These are phyloP conservation scores for Glebionis coronaria DNA, from an alignment of 129 eudicot genomes.

Conservation along the genomic window DNA sequence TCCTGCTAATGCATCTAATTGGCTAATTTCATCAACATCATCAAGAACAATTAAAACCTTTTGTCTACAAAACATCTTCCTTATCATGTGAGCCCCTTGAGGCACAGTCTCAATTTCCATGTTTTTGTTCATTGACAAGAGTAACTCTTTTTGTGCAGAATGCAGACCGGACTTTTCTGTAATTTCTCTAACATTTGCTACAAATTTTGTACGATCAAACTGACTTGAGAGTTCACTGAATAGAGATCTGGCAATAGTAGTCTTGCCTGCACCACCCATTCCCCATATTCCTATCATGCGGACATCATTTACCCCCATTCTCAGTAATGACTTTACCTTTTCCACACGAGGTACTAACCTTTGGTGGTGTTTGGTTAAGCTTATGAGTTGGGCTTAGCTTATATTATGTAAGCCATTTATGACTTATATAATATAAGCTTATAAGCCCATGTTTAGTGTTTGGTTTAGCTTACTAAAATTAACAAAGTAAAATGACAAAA, in stretches of 20 bases:
- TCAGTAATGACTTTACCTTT: constrained; percentile 23
- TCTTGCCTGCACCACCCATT: constrained; percentile 30
- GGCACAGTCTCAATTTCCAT: neutral
- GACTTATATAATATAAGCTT: no score
- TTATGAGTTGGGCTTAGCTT: no score
- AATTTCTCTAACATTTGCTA: constrained; percentile 14
- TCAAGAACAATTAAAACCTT: constrained; percentile 31
- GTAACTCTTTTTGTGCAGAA: constrained; percentile 13
- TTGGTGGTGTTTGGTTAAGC: no score
- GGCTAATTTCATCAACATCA: constrained; percentile 24
- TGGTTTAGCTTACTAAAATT: no score
- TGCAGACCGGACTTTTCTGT: constrained; percentile 16
- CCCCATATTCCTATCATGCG: constrained; percentile 33
- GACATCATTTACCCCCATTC: constrained; percentile 6
- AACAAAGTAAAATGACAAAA: no score
- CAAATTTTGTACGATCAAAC: constrained; percentile 21
- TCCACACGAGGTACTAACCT: constrained; percentile 23
- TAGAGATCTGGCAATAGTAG: constrained; percentile 28
- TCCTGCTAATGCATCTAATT: constrained; percentile 31
- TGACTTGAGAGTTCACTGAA: neutral
- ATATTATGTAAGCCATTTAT: no score
- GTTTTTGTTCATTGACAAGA: constrained; percentile 9
- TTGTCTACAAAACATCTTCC: constrained; percentile 18
- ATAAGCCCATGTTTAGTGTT: no score
- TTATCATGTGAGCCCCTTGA: constrained; percentile 5